Percentiles rank a stretch among this genome's conserved stretches.
phyloP scores from a whole-genome alignment of 176 grass and related monocot species.

The Alopecurus myosuroides region DNA sequence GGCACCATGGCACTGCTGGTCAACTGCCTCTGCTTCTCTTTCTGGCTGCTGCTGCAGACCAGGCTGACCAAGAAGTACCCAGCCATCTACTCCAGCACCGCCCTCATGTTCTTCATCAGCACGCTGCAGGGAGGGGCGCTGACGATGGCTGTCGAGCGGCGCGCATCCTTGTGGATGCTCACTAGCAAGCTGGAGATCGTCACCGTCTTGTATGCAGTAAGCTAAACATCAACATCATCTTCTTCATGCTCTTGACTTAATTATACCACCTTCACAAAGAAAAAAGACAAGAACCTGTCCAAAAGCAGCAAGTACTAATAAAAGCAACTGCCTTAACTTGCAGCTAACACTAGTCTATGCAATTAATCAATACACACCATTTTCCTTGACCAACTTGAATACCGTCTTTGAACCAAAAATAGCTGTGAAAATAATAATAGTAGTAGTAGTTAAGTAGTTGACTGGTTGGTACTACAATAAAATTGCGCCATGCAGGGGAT shows the following conservation, averaged over 20 bases:
- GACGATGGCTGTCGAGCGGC: slow-evolving; percentile 28
- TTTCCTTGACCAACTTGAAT: neutral
- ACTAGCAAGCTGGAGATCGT: slow-evolving; percentile 54
- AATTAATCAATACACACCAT: neutral
- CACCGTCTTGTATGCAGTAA: slow-evolving; percentile 61
- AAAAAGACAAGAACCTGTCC: neutral
- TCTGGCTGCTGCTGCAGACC: slow-evolving; percentile 66
- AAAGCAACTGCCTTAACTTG: neutral
- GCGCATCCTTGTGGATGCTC: slow-evolving; percentile 44
- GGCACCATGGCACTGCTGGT: slow-evolving; percentile 54
- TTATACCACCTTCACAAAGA: neutral
- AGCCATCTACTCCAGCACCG: slow-evolving; percentile 67
- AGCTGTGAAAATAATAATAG: neutral
- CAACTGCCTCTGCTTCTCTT: slow-evolving; percentile 59
- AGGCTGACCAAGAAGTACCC: slow-evolving; percentile 71
- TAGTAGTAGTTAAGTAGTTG: neutral
- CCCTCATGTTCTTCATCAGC: slow-evolving; percentile 80
- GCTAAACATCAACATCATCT: slow-evolving; percentile 11
- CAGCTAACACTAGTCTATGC: neutral
- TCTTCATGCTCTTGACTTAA: neutral
- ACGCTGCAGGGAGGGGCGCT: slow-evolving; percentile 49
- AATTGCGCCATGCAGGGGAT: slow-evolving; percentile 46
- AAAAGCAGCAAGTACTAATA: neutral
- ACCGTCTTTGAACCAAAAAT: neutral
- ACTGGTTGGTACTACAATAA: neutral